These are phyloP conservation scores for Daphne laureola DNA, from an alignment of 441 rosid species.

Conservation along the genomic window DNA sequence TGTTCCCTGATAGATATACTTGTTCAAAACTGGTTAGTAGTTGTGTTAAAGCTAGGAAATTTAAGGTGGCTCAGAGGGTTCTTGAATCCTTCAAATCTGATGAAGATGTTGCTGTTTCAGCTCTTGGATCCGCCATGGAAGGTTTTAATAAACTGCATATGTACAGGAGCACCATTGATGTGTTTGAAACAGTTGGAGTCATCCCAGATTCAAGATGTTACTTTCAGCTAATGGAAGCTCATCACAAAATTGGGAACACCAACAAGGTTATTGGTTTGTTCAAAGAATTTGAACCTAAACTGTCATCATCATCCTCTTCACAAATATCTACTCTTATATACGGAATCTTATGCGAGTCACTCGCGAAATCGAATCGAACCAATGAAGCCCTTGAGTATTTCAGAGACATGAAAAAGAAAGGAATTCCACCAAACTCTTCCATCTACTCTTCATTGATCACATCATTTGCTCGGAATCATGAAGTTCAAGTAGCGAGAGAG, in stretches of 20 bases:
- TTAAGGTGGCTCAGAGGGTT: constrained; percentile 38
- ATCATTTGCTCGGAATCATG: constrained; percentile 39
- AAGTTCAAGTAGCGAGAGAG: constrained; percentile 36
- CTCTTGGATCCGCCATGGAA: constrained; percentile 58
- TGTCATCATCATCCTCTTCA: constrained; percentile 22
- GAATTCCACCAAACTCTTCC: constrained; percentile 31
- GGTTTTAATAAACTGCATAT: constrained; percentile 78
- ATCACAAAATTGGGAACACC: constrained; percentile 35
- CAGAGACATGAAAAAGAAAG: constrained; percentile 47
- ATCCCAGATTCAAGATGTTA: constrained; percentile 45
- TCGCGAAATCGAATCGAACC: constrained; percentile 51
- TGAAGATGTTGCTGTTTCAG: constrained; percentile 27
- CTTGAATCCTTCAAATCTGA: constrained; percentile 41
- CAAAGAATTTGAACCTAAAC: constrained; percentile 36
- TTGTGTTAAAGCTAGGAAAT: constrained; percentile 50
- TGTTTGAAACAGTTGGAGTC: constrained; percentile 42
- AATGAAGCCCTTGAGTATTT: constrained; percentile 56
- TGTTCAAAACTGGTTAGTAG: constrained; percentile 46
- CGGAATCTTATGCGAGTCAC: constrained; percentile 37
- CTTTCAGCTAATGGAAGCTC: constrained; percentile 62
- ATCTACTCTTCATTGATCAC: constrained; percentile 49
- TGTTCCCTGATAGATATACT: constrained; percentile 48
- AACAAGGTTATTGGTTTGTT: constrained; percentile 49
- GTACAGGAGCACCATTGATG: constrained; percentile 55
- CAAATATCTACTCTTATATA: constrained; percentile 27